Evolutionary conservation across 179 eudicot genomes (phyloP).

Genomic region (Drosera spatulata): DNA sequence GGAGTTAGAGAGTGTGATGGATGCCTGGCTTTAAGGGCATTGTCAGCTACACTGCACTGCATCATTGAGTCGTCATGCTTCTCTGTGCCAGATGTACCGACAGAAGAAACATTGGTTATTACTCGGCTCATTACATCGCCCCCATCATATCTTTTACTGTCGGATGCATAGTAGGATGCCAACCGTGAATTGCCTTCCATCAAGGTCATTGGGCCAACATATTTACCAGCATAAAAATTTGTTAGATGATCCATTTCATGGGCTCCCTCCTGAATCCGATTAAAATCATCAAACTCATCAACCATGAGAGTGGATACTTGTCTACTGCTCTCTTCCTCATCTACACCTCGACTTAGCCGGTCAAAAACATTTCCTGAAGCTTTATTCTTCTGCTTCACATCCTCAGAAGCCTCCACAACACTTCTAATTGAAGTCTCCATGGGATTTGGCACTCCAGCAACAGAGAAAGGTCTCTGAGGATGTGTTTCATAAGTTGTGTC

Average conservation of each 20-base stretch:
- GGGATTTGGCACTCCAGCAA: constrained; percentile 41
- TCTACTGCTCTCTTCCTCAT: constrained; percentile 18
- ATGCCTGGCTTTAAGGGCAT: constrained; percentile 17
- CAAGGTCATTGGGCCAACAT: constrained; percentile 8
- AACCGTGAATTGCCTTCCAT: constrained; percentile 15
- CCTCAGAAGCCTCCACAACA: constrained; percentile 86
- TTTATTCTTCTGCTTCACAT: constrained; percentile 57
- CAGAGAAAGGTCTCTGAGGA: constrained; percentile 38
- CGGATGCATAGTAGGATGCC: constrained; percentile 40
- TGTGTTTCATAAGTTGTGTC: constrained; percentile 26
- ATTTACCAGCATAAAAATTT: constrained; percentile 16
- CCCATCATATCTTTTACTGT: constrained; percentile 41
- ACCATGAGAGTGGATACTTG: constrained; percentile 19
- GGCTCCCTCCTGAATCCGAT: constrained; percentile 14
- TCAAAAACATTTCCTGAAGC: constrained; percentile 72
- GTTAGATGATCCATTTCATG: constrained; percentile 22
- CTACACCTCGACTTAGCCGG: constrained; percentile 55
- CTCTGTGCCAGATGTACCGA: constrained; percentile 35
- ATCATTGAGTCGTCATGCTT: constrained; percentile 38
- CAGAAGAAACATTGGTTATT: constrained; percentile 21
- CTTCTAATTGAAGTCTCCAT: constrained; percentile 77
- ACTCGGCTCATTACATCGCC: constrained; percentile 24
- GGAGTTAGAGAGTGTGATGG: constrained; percentile 29
- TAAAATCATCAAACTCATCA: constrained; percentile 24
- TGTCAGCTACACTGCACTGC: constrained; percentile 38